Evolutionary conservation across 1,284 basidiomycete species (phyloP).

Genomic region (Farysia itapuensis): DNA sequence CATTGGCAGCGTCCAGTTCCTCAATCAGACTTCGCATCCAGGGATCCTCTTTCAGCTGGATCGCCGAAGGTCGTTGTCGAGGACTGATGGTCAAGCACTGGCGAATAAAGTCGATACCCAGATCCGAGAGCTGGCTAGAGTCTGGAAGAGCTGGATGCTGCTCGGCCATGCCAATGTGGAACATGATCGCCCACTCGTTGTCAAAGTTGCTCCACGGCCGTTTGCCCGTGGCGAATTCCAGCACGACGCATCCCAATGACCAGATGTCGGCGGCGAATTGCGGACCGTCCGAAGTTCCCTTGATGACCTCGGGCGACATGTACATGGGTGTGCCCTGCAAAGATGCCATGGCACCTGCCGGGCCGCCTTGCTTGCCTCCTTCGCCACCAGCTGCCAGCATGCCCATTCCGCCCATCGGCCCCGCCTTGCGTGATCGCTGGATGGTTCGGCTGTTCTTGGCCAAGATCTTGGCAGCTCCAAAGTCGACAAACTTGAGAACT

Average conservation of each 20-base stretch:
- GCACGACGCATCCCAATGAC: conserved; percentile 92
- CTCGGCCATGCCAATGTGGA: conserved; percentile 95
- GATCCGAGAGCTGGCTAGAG: conserved; percentile 79
- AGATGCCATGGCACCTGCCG: conserved; percentile 66
- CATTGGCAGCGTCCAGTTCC: conserved; percentile 49
- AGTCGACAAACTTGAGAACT: conserved; percentile 97
- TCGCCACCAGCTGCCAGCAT: conserved; percentile 60
- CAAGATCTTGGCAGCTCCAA: conserved; percentile 96
- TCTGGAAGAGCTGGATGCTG: conserved; percentile 95
- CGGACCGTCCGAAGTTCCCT: conserved; percentile 69
- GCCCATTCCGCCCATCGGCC: conserved; percentile 29
- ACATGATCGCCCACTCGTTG: conserved; percentile 99
- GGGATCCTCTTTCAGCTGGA: conserved; percentile 80
- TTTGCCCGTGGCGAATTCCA: conserved; percentile 92
- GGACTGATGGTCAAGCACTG: conserved; percentile 89
- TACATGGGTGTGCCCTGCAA: conserved; percentile 97
- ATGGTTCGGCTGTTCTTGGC: conserved; percentile 81
- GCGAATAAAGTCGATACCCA: conserved; percentile 92
- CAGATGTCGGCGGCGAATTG: conserved; percentile 99
- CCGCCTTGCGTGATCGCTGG: conserved; percentile 41
- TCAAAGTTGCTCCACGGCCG: conserved; percentile 98
- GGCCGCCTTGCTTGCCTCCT: conserved; percentile 59
- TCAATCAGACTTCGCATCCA: conserved; percentile 70
- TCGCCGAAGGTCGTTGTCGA: conserved; percentile 76
- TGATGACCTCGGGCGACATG: conserved; percentile 98